Conservation (phyloP, 2,329 filamentous ascomycete species). For the Clarireedia monteithiana region DNA sequence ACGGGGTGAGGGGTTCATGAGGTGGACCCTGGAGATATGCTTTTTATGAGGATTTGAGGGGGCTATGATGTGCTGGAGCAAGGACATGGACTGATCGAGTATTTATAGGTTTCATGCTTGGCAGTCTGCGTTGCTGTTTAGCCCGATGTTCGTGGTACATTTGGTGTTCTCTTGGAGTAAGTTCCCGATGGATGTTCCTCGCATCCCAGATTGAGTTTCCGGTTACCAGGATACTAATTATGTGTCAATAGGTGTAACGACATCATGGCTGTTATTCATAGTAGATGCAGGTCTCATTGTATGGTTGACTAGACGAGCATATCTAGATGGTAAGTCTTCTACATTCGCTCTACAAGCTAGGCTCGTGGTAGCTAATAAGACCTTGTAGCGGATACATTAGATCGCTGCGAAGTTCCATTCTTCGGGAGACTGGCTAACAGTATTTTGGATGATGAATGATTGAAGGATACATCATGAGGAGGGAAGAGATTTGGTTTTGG, state of each 20-base stretch:
- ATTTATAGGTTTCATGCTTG: constrained; percentile 79
- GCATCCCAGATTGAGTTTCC: too few species aligned
- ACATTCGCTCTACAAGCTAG: background rate
- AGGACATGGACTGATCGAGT: background rate
- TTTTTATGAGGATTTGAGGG: too few species aligned
- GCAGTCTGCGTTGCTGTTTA: constrained; percentile 83
- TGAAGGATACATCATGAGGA: background rate
- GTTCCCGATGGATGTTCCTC: background rate
- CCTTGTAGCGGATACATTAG: constrained; percentile 48
- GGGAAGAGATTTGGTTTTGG: background rate
- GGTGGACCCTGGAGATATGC: background rate
- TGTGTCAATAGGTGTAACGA: constrained; percentile 36
- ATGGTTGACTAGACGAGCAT: constrained; percentile 71
- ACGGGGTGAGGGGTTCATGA: background rate
- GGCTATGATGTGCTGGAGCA: background rate
- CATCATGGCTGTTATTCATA: constrained; percentile 78
- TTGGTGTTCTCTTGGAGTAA: constrained; percentile 78
- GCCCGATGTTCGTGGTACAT: constrained; percentile 66
- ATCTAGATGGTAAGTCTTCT: constrained; percentile 57
- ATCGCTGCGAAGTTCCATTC: constrained; percentile 64
- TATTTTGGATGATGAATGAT: constrained; percentile 75
- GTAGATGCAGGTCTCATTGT: constrained; percentile 69
- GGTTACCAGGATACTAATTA: background rate
- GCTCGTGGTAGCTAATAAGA: background rate
- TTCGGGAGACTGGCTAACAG: constrained; percentile 80